Base-by-base conservation (phyloP, 352 stramenopile species). In the Saprolegnia parasitica region DNA sequence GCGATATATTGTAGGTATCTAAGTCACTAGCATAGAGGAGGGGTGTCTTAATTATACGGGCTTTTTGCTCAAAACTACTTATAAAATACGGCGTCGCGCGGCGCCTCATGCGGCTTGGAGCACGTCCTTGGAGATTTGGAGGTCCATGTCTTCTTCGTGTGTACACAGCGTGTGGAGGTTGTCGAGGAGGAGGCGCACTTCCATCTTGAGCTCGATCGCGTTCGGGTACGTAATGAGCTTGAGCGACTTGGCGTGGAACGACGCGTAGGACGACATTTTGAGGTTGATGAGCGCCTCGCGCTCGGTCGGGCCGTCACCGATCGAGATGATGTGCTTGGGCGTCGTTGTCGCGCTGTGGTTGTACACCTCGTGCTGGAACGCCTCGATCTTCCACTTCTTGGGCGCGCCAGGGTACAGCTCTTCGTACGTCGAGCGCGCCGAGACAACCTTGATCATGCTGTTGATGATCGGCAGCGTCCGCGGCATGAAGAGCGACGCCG, bases 371-470 rank as follows among this genome's bases (percentile, higher is more conserved):
- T 94, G 81, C 67, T 90, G 87, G 58, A 96, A 97, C 10, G 89
- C 88, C 64, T 93, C 81, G 47, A 95, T 84, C 68, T 97, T 97
- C 90, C 90, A 97, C 63, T 85, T 82, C 13, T 81, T 80, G 16
- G 84, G 83, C 66, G 87, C 89, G 65, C 90, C 80, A 21, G 88
- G 89, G 77, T 92, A 96, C 74, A 90, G 32, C n/a, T 88, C 86
- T 71, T 96, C 88, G 75, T 96, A 97, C 21, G 84, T 93, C 40
- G 86, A 91, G 15, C 90, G 86, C n/a, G 90, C 90, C n/a, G 87
- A 96, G 23, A 96, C 75, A 35, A 97, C 84, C 70, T 91, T 93
- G 45, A 97, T 90, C 49, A 87, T 76, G 24, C 81, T 86, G 72
- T 83, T 81, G 29, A 97, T 76, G 26, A 93, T 81, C n/a, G 78